Percentiles rank a stretch among this genome's conserved stretches.
phyloP scores from a whole-genome alignment of 1,139 yeast species.

The Candida sojae region DNA sequence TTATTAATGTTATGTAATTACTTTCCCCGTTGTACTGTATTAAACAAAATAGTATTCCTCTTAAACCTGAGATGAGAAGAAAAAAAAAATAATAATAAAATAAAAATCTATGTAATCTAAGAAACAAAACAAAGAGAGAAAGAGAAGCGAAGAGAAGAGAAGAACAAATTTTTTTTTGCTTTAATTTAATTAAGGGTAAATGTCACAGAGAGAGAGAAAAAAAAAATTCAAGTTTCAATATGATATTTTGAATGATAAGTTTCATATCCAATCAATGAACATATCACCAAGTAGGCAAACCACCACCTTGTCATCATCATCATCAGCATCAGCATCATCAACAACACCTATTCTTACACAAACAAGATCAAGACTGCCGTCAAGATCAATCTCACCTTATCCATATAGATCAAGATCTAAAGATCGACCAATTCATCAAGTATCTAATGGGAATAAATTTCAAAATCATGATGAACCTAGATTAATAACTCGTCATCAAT shows the following conservation, averaged over 20 bases:
- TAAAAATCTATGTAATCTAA: too few relatives aligned
- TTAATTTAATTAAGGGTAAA: slow-evolving; percentile 2
- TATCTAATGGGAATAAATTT: not conserved
- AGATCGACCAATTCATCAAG: slow-evolving; percentile 13
- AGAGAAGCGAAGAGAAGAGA: not conserved
- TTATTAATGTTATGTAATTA: not conserved
- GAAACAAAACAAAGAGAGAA: too few relatives aligned
- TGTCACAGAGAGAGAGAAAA: not conserved
- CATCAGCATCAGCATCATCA: not conserved
- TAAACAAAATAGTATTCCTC: too few relatives aligned
- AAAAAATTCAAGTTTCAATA: not conserved
- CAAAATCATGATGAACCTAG: not conserved
- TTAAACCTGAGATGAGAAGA: too few relatives aligned
- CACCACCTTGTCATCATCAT: not conserved
- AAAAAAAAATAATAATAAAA: too few relatives aligned
- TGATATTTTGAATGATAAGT: not conserved
- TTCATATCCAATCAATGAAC: not conserved
- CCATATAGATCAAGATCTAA: slow-evolving; percentile 14
- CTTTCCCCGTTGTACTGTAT: too few relatives aligned
- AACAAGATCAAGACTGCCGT: slow-evolving; percentile 6
- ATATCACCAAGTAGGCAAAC: not conserved
- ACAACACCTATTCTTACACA: not conserved
- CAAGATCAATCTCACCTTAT: slow-evolving; percentile 6
- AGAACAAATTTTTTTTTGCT: not conserved
- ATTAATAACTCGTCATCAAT: slow-evolving; percentile 1